These are phyloP conservation scores for Ajuga chamaepitys DNA, from an alignment of 257 asterid genomes.

Conservation along the genomic window DNA sequence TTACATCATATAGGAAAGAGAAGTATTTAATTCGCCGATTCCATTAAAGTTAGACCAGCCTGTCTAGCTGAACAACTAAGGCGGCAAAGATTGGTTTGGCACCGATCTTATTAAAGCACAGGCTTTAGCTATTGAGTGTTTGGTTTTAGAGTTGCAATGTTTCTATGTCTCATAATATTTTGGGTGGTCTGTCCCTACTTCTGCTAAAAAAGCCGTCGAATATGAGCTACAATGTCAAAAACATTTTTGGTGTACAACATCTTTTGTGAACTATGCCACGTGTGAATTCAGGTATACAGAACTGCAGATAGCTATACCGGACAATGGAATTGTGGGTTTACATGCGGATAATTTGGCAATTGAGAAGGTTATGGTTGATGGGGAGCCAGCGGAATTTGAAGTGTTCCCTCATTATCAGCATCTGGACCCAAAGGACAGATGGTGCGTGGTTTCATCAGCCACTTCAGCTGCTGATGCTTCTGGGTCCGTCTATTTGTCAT, in stretches of 20 bases:
- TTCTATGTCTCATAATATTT: neutral
- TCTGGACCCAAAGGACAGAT: conserved; percentile 81
- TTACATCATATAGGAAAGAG: too few relatives aligned
- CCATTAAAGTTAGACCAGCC: too few relatives aligned
- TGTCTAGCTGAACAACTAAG: too few relatives aligned
- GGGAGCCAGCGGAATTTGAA: conserved; percentile 85
- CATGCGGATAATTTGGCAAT: conserved; percentile 96
- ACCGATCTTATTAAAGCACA: too few relatives aligned
- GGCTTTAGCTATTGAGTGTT: neutral
- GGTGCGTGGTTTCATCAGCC: conserved; percentile 93
- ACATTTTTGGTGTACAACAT: neutral
- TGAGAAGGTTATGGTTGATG: conserved; percentile 87
- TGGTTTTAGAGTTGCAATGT: neutral
- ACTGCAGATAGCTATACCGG: conserved; percentile 78
- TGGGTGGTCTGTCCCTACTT: neutral
- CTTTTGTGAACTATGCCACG: conserved; percentile 11
- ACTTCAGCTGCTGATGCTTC: conserved; percentile 99
- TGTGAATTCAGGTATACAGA: conserved; percentile 75
- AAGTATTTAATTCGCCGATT: too few relatives aligned
- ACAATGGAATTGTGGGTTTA: conserved; percentile 89
- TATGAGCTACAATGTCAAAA: neutral
- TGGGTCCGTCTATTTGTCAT: conserved; percentile 81
- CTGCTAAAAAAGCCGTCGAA: neutral
- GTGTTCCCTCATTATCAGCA: conserved; percentile 86
- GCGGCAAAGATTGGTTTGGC: too few relatives aligned